These are phyloP conservation scores for Pleurotus platypus DNA, from an alignment of 768 basidiomycete species.

Conservation along the genomic window DNA sequence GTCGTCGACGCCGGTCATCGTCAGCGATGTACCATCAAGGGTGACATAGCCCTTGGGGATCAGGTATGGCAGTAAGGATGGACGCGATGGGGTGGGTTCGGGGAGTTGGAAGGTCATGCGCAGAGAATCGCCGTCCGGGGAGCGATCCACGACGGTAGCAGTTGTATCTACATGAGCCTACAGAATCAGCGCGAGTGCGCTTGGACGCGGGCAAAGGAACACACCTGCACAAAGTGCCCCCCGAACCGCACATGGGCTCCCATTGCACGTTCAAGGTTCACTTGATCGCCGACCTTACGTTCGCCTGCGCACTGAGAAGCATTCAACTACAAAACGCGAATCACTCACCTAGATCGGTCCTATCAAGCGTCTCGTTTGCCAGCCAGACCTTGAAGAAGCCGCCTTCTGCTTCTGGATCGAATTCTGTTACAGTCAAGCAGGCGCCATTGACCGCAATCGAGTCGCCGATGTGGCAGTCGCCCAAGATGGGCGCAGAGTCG, in stretches of 20 bases:
- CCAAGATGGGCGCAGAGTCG: slow-evolving; percentile 68
- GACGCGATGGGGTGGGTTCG: slow-evolving; percentile 50
- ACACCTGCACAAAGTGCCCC: slow-evolving; percentile 95
- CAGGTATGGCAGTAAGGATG: slow-evolving; percentile 74
- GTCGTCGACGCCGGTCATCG: slow-evolving; percentile 78
- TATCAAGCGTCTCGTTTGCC: slow-evolving; percentile 89
- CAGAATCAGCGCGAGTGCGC: background rate
- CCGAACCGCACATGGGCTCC: slow-evolving; percentile 88
- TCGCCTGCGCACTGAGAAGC: slow-evolving; percentile 51
- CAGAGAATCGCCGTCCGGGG: slow-evolving; percentile 83
- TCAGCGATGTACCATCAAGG: slow-evolving; percentile 92
- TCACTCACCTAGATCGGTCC: slow-evolving; percentile 82
- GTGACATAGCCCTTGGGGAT: slow-evolving; percentile 94
- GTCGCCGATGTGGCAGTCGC: slow-evolving; percentile 90
- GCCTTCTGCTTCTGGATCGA: slow-evolving; percentile 49
- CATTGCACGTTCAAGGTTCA: slow-evolving; percentile 97
- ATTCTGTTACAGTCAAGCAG: slow-evolving; percentile 90
- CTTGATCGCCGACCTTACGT: slow-evolving; percentile 68
- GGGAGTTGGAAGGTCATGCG: slow-evolving; percentile 79
- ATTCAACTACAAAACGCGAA: background rate
- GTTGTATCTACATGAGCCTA: slow-evolving; percentile 95
- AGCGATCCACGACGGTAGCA: slow-evolving; percentile 64
- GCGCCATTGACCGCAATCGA: slow-evolving; percentile 88
- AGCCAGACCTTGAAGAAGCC: slow-evolving; percentile 94
- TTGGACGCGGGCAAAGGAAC: background rate